Evolutionary conservation across 164 flowering plant species (phyloP), one percentile per base, ranked within the genome.

Genomic region (Liriodendron chinense): DNA sequence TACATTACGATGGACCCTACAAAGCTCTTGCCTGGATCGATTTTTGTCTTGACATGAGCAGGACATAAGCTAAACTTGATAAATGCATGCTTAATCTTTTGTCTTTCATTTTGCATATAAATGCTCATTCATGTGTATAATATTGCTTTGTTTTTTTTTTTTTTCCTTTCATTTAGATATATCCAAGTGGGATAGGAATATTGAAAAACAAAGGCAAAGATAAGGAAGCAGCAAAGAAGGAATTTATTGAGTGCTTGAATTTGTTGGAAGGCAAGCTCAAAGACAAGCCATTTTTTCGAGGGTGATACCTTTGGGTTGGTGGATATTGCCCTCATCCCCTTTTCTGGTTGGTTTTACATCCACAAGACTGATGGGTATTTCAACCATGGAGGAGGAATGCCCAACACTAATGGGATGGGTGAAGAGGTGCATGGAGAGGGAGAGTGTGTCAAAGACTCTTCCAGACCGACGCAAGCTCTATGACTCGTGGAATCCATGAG

Each of bases 281-380:
- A 20, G 74, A 76, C 14, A 76, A 71, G 53, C 69, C 50, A 71
- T 76, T 48, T 47, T 76, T 76, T 71, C 71, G 78, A 8, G 78
- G 78, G 78, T 18, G 65, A 76, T 2, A 53, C 65, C 25, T 61
- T 76, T 9, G 74, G 74, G 23, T 65, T 71, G 12, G 26, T 65
- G 43, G 74, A 71, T 14, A 28, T 76, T n/a, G 28, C 47, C 0
- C 34, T 76, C 4, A 9, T 71, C 0, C 74, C 74, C 14, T 65
- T 50, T 53, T n/a, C 24, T n/a, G 1, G 65, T 50, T 71, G 56
- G 71, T 77, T 65, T 28, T 9, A 20, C 20, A 22, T 26, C 3
- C 56, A 53, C 10, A 70, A 77, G 65, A 72, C 20, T 1, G n/a
- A 2, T 53, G 65, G 71, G 20, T 62, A 53, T 16, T 66, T 72